Conservation (phyloP, 1,284 basidiomycete genomes). For the Flammula alnicola region DNA sequence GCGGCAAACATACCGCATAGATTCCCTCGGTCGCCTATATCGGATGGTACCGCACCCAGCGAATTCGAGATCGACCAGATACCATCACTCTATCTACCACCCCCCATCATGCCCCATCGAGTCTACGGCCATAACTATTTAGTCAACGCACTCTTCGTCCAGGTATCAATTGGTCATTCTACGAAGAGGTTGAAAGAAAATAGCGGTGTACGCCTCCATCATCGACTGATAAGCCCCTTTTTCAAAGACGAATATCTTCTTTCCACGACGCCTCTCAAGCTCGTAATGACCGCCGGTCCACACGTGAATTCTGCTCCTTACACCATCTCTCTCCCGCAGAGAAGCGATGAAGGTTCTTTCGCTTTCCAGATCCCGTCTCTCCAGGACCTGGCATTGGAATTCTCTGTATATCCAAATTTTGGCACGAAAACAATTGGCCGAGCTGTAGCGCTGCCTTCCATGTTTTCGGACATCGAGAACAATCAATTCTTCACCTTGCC, state of each 20-base stretch:
- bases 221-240: slow-evolving; percentile 68
- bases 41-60: slow-evolving; percentile 36
- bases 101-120: slow-evolving; percentile 96
- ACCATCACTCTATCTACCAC: slow-evolving; percentile 92
- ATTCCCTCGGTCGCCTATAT: slow-evolving; percentile 41
- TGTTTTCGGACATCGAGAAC: slow-evolving; percentile 66
- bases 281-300: slow-evolving; percentile 89
- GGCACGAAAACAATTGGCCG: slow-evolving; percentile 98
- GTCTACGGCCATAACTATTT: slow-evolving; percentile 93
- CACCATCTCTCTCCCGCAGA: slow-evolving; percentile 85
- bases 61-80: slow-evolving; percentile 89
- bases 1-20: slow-evolving; percentile 23
- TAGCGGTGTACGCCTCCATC: slow-evolving; percentile 65
- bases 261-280: slow-evolving; percentile 85
- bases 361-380: slow-evolving; percentile 86
- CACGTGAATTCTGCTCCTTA: slow-evolving; percentile 87
- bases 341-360: slow-evolving; percentile 83
- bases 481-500: slow-evolving; percentile 72
- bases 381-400: slow-evolving; percentile 83
- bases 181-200: slow-evolving; percentile 42
- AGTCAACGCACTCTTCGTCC: slow-evolving; percentile 87
- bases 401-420: slow-evolving; percentile 97
- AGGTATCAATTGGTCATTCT: slow-evolving; percentile 83
- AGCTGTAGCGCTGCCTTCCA: slow-evolving; percentile 83
- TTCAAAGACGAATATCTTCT: slow-evolving; percentile 67